Percentiles rank a stretch among this genome's conserved stretches.
phyloP scores from a whole-genome alignment of 495 filamentous ascomycete species.

The Podospora pseudopauciseta region DNA sequence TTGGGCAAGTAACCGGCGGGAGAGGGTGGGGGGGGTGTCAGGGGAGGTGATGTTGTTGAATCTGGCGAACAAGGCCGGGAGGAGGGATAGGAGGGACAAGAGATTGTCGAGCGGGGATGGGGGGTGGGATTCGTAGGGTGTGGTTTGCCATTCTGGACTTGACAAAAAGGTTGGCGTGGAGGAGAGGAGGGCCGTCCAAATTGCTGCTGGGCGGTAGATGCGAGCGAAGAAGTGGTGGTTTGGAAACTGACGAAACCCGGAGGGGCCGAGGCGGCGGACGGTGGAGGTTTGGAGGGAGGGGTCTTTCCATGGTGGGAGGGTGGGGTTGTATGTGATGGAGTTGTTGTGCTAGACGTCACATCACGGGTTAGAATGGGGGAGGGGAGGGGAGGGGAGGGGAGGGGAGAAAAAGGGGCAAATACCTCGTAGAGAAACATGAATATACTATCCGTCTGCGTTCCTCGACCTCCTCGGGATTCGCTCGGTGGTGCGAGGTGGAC shows the following conservation, averaged over 20 bases:
- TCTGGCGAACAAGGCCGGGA: conserved; percentile 38
- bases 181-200: conserved; percentile 42
- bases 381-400: no score
- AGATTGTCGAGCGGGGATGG: conserved; percentile 43
- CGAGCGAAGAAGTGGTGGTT: conserved; percentile 49
- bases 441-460: conserved; percentile 26
- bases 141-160: conserved; percentile 41
- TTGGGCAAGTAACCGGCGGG: conserved; percentile 38
- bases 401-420: not conserved
- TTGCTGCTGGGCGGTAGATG: conserved; percentile 43
- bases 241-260: conserved; percentile 40
- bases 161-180: conserved; percentile 42
- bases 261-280: conserved; percentile 29
- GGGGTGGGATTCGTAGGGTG: conserved; percentile 43
- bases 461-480: conserved; percentile 12
- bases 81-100: conserved; percentile 38
- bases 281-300: not conserved
- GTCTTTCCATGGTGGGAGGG: conserved; percentile 16
- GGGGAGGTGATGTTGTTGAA: conserved; percentile 33
- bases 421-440: conserved; percentile 48
- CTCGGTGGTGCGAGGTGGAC: conserved; percentile 30
- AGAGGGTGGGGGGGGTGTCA: conserved; percentile 26
- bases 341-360: conserved; percentile 25
- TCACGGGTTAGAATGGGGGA: not conserved
- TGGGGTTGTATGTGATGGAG: conserved; percentile 28